Percentiles rank a stretch among this genome's conserved stretches.
These are phyloP conservation scores for Chloromonas sp. DNA, from an alignment of 163 green algal genomes.

Conservation along the genomic window DNA sequence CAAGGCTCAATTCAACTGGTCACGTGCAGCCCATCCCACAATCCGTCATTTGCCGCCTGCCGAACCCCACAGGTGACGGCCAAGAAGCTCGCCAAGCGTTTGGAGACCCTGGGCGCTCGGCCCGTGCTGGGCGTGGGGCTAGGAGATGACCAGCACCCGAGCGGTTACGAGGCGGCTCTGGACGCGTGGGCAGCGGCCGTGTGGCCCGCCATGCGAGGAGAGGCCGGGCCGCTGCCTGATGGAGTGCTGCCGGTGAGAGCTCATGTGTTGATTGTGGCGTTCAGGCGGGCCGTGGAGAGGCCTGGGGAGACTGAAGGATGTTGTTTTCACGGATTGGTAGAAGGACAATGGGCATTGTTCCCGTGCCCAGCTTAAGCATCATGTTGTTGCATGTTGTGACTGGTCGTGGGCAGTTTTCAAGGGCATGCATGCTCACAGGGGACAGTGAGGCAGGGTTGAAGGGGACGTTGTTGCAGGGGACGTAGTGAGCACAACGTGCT, in stretches of 20 bases:
- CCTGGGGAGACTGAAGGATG: too few species aligned
- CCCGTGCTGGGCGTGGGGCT: conserved; percentile 67
- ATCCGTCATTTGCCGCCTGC: too few species aligned
- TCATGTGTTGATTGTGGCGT: too few species aligned
- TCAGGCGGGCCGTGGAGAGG: too few species aligned
- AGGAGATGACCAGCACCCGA: conserved; percentile 82
- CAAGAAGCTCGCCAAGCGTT: conserved; percentile 83
- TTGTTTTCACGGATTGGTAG: neutral
- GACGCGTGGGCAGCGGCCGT: conserved; percentile 80
- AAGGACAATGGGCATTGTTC: neutral
- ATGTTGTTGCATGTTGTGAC: too few species aligned
- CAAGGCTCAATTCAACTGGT: neutral
- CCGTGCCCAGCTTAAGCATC: too few species aligned
- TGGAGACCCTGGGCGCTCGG: conserved; percentile 76
- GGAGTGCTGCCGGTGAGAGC: conserved; percentile 35
- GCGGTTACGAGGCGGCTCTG: conserved; percentile 80
- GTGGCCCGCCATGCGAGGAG: conserved; percentile 47
- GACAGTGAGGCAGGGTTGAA: too few species aligned
- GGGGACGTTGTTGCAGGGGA: too few species aligned
- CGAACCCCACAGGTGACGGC: conserved; percentile 45
- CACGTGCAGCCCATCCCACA: neutral
- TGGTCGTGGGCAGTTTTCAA: too few species aligned
- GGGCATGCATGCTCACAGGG: too few species aligned
- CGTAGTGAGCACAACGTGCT: too few species aligned
- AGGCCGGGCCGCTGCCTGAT: conserved; percentile 8